Evolutionary conservation across 2,329 filamentous ascomycete species (phyloP).

Genomic region (Aspergillus clavatus): DNA sequence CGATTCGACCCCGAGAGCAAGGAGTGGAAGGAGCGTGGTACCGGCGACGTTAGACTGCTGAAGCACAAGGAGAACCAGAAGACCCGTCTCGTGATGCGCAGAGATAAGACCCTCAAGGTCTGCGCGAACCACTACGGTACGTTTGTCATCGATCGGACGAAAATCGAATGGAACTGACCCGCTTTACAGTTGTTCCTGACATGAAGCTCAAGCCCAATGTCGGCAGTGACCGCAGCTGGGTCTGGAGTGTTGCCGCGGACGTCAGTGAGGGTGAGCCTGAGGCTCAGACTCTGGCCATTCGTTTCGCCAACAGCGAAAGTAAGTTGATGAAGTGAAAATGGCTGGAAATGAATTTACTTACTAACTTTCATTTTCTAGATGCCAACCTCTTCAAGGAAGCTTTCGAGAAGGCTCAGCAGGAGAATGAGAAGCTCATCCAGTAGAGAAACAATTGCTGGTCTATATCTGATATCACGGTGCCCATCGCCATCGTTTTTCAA

Average conservation of each 20-base stretch:
- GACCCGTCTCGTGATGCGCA: constrained; percentile 95
- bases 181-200: constrained; percentile 74
- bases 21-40: constrained; percentile 99
- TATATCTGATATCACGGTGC: background rate
- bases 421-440: constrained; percentile 83
- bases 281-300: constrained; percentile 91
- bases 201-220: constrained; percentile 99
- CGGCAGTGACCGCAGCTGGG: constrained; percentile 96
- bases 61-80: constrained; percentile 99
- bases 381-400: constrained; percentile 97
- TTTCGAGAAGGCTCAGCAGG: constrained; percentile 93
- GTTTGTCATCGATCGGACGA: constrained; percentile 30
- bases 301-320: constrained; percentile 98
- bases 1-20: constrained; percentile 86
- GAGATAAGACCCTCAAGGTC: constrained; percentile 99
- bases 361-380: constrained; percentile 56
- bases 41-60: constrained; percentile 89
- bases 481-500: background rate
- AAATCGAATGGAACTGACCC: constrained; percentile 17
- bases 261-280: constrained; percentile 97
- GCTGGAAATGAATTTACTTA: background rate
- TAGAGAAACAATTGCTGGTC: constrained; percentile 37
- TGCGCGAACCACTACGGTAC: constrained; percentile 99
- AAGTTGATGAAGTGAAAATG: constrained; percentile 39
- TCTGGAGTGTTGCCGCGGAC: constrained; percentile 97